Conservation (phyloP, 495 filamentous ascomycete genomes). For the Podospora comata region DNA sequence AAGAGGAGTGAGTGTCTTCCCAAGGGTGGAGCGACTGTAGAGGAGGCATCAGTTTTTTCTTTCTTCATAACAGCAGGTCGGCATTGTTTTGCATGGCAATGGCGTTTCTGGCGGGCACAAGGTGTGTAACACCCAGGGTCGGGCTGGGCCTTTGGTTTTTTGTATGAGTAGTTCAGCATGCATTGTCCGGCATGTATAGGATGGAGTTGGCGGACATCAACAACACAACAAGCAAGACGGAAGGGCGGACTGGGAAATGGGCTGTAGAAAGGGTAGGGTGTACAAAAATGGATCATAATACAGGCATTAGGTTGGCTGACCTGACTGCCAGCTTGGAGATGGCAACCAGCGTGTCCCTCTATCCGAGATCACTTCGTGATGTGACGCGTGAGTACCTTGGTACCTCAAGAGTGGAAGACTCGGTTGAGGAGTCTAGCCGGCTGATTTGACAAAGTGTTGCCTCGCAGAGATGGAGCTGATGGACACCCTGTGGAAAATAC, state of each 20-base stretch:
- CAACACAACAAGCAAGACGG: neutral
- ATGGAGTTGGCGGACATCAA: neutral
- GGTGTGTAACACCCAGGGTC: conserved; percentile 8
- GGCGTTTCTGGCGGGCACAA: conserved; percentile 29
- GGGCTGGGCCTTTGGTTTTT: conserved; percentile 11
- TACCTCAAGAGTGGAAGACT: neutral
- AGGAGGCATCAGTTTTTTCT: conserved; percentile 7
- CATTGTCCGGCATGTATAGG: conserved; percentile 27
- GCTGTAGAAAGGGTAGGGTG: conserved; percentile 1
- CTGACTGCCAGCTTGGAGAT: neutral
- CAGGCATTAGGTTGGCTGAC: conserved; percentile 8
- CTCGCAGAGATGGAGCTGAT: neutral
- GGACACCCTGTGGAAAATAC: neutral
- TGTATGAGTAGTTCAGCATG: conserved; percentile 34
- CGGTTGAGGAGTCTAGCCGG: neutral
- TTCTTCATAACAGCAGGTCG: conserved; percentile 15
- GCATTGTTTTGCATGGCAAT: conserved; percentile 31
- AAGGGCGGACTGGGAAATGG: conserved; percentile 1
- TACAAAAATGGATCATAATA: conserved; percentile 16
- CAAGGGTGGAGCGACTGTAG: conserved; percentile 2
- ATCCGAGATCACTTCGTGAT: neutral
- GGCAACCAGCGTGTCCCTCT: neutral
- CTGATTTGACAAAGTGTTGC: neutral
- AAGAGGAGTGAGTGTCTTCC: neutral
- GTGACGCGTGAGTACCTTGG: neutral